Evolutionary conservation across 2,329 filamentous ascomycete genomes (phyloP), one percentile per base, ranked within the genome.

Genomic region (Alternaria conjuncta): DNA sequence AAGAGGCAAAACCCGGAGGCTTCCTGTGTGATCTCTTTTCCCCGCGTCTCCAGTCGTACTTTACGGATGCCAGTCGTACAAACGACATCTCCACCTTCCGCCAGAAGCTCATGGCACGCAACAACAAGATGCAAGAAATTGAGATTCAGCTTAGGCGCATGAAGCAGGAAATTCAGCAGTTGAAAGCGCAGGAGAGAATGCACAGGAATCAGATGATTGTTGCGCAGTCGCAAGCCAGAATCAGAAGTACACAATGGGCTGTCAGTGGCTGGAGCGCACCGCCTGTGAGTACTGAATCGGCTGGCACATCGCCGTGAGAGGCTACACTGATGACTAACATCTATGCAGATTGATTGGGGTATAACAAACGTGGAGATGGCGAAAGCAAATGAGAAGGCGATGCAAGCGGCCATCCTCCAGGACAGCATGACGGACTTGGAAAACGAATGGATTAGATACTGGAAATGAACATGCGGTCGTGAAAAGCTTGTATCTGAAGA

Each of bases 21-120:
- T 71, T 69, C 55, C 45, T 53, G 13, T 71, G 69, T 30, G 67
- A 71, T 21, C 55, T 71, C 1, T 71, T 63, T 25, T 67, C 67
- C 3, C 64, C 69, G 0, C 61, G 68, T 3, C 61, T 70, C 4
- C 60, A 66, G 30, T 54, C 60, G 6, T 71, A 68, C 50, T 69
- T 67, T 12, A 55, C 54, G 8, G 68, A 70, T 5, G 63, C 60
- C 3, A 32, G 36, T 21, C 45, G 45, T 4, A 67, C 62, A n/a
- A 54, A 60, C 15, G 51, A 70, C 13, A 5, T 69, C 1, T 43
- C 26, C 5, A 21, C n/a, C 1, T 69, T 64, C 32, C 59, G 54
- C 23, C 62, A 62, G 15, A 65, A 63, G 36, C 45, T 69, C n/a
- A 30, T 53, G n/a, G 43, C 55, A 13, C 36, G 67, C 10, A 57